Conservation (phyloP, 1,284 basidiomycete genomes). For the Heterobasidion annosum region DNA sequence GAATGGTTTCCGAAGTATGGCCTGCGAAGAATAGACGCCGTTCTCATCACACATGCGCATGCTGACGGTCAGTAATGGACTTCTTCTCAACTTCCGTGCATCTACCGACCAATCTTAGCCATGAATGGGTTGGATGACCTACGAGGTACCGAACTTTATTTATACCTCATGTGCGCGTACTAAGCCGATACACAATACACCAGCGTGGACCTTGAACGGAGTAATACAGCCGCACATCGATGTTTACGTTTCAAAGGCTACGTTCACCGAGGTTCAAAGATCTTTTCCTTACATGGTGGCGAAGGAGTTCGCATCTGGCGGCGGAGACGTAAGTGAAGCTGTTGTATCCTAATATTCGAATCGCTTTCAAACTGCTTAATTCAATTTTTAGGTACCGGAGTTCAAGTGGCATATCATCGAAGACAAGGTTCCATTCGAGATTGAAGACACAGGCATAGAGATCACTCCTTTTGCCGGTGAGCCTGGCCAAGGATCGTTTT, state of each 20-base stretch:
- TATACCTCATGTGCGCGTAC: conserved; percentile 4
- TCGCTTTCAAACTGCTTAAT: neutral
- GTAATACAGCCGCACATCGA: conserved; percentile 68
- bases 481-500: conserved; percentile 11
- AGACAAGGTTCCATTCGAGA: conserved; percentile 53
- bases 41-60: conserved; percentile 74
- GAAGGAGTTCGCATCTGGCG: conserved; percentile 69
- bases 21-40: conserved; percentile 66
- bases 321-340: conserved; percentile 53
- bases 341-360: neutral
- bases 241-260: conserved; percentile 58
- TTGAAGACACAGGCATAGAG: conserved; percentile 51
- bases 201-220: conserved; percentile 66
- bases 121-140: conserved; percentile 82
- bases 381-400: conserved; percentile 48
- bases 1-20: conserved; percentile 77
- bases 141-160: conserved; percentile 38
- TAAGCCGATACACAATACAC: conserved; percentile 4
- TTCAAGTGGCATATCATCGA: conserved; percentile 76
- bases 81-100: conserved; percentile 2
- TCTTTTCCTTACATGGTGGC: conserved; percentile 74
- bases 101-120: conserved; percentile 30
- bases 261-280: conserved; percentile 54
- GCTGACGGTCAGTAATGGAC: conserved; percentile 52
- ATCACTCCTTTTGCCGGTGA: conserved; percentile 62